Conservation (phyloP, 148 eudicot species). For the Vaccinium myrtillus region DNA sequence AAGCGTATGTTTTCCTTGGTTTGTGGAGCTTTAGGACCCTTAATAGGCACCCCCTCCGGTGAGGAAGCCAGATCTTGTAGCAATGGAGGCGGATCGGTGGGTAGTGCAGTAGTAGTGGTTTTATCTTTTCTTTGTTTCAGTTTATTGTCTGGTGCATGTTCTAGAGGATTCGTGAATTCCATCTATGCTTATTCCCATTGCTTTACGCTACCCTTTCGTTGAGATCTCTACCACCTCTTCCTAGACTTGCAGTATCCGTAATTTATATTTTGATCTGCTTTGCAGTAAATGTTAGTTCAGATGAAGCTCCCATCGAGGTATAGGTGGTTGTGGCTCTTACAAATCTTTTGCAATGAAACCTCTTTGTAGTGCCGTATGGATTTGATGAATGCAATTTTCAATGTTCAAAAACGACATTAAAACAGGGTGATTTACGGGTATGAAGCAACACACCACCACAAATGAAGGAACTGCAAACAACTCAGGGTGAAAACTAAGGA, state of each 20-base stretch:
- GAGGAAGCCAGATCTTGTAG: neutral
- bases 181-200: neutral
- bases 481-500: neutral
- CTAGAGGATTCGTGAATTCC: neutral
- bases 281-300: neutral
- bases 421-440: neutral
- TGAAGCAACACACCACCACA: neutral
- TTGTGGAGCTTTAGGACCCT: neutral
- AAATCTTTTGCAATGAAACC: neutral
- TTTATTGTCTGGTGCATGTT: no score
- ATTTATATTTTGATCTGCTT: no score
- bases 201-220: no score
- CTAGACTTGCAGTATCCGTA: no score
- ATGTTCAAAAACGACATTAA: neutral
- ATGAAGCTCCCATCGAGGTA: neutral
- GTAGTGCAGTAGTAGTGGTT: neutral
- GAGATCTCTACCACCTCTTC: no score
- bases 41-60: neutral
- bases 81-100: neutral
- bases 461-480: neutral
- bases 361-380: neutral
- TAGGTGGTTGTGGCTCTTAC: neutral
- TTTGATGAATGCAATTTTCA: neutral
- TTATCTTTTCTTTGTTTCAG: neutral
- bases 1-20: neutral